Conservation (phyloP, 331 rosid species). For the Telfairia occidentalis region DNA sequence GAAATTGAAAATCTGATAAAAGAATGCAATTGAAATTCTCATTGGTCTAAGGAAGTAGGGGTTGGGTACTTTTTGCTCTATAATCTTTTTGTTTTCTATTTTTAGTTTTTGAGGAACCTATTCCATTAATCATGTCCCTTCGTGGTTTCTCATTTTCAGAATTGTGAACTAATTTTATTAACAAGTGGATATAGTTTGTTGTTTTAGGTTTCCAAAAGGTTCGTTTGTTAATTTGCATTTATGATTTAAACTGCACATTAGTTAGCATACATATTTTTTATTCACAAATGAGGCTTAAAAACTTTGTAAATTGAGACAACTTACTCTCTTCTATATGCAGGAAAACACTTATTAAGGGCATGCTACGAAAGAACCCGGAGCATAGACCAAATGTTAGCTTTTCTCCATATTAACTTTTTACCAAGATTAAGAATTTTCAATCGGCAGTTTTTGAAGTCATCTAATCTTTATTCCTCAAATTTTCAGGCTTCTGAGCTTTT, state of each 20-base stretch:
- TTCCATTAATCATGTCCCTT: background rate
- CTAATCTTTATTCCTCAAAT: background rate
- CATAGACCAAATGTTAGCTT: constrained; percentile 87
- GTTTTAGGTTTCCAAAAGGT: background rate
- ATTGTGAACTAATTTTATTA: background rate
- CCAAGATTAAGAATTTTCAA: constrained; percentile 14
- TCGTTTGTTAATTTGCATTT: background rate
- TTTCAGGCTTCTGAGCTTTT: constrained; percentile 87
- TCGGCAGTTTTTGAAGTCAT: constrained; percentile 9
- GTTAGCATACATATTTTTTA: background rate
- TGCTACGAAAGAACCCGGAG: constrained; percentile 94
- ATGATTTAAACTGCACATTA: background rate
- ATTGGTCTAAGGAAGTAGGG: background rate
- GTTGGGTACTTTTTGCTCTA: background rate
- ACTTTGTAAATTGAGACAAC: background rate
- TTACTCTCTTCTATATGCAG: constrained; percentile 33
- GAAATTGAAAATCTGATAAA: background rate
- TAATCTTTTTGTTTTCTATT: background rate
- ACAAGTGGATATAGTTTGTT: background rate
- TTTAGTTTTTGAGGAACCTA: background rate
- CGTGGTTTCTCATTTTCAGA: background rate
- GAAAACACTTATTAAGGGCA: constrained; percentile 90
- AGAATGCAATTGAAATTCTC: background rate
- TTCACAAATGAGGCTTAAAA: background rate
- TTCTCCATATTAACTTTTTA: constrained; percentile 2